These are phyloP conservation scores for Paecilomyces niveus DNA, from an alignment of 2,329 filamentous ascomycete genomes.

Conservation along the genomic window DNA sequence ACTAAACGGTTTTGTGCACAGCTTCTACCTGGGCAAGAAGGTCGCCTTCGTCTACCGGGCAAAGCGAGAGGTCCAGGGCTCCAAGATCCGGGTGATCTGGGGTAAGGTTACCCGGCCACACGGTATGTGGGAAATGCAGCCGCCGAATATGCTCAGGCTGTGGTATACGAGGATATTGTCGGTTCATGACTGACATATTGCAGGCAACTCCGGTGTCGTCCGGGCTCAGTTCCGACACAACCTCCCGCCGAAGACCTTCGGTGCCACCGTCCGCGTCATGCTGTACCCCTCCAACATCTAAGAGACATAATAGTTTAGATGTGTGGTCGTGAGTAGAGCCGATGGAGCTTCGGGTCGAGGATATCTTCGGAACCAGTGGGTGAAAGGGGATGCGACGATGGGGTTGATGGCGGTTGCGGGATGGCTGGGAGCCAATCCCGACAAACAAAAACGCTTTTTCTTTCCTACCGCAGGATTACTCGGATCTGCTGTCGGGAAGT, in stretches of 20 bases:
- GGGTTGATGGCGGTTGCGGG: constrained; percentile 26
- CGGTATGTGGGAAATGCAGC: constrained; percentile 51
- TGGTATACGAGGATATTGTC: background rate
- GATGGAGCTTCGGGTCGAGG: constrained; percentile 27
- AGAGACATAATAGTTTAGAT: constrained; percentile 36
- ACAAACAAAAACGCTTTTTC: constrained; percentile 18
- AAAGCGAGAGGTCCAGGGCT: constrained; percentile 88
- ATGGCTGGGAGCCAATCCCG: constrained; percentile 8
- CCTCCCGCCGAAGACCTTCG: constrained; percentile 93
- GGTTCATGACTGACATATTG: constrained; percentile 3
- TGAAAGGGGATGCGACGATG: constrained; percentile 20
- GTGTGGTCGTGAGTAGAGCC: constrained; percentile 16
- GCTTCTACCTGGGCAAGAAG: constrained; percentile 98
- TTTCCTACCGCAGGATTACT: constrained; percentile 21
- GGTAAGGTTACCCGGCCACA: constrained; percentile 95
- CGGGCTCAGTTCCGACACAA: constrained; percentile 95
- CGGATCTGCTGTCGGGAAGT: constrained; percentile 17
- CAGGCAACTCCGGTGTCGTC: constrained; percentile 96
- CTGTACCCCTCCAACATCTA: constrained; percentile 98
- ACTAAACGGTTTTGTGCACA: constrained; percentile 22
- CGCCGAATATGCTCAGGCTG: constrained; percentile 1
- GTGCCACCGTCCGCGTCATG: constrained; percentile 93
- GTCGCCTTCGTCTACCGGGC: constrained; percentile 98
- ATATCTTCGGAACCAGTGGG: constrained; percentile 12
- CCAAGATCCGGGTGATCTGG: constrained; percentile 99